These are phyloP conservation scores for Phytophthora litchii DNA, from an alignment of 352 stramenopile species.

Conservation along the genomic window DNA sequence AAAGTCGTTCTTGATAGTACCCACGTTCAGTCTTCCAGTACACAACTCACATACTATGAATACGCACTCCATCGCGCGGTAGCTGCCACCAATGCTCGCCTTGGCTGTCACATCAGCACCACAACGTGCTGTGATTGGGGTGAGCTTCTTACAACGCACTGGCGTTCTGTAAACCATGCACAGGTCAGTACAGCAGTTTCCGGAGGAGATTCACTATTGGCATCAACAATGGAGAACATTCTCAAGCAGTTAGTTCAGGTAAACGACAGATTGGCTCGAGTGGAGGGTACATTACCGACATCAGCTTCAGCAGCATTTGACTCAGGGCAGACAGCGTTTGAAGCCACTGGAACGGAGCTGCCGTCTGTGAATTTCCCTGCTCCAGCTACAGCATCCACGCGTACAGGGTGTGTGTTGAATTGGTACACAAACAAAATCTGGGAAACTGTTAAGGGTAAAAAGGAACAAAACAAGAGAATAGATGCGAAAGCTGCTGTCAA, in stretches of 20 bases:
- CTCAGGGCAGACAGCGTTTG: neutral
- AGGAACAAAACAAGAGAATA: constrained; percentile 1
- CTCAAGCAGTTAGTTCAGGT: constrained; percentile 1
- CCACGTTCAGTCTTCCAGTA: too few species aligned
- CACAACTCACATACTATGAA: too few species aligned
- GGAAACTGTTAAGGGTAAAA: constrained; percentile 9
- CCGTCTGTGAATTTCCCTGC: neutral
- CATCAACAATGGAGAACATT: constrained; percentile 15
- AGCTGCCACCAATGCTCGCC: constrained; percentile 1
- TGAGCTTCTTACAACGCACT: neutral
- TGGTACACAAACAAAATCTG: constrained; percentile 11
- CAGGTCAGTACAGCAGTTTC: constrained; percentile 3
- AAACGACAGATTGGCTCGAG: neutral
- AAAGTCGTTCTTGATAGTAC: neutral
- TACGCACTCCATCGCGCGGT: too few species aligned
- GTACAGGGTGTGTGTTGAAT: constrained; percentile 4
- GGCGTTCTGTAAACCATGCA: constrained; percentile 5
- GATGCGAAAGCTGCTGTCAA: constrained; percentile 2
- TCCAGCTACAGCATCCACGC: constrained; percentile 9
- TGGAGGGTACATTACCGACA: neutral
- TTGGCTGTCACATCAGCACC: constrained; percentile 4
- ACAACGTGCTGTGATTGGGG: constrained; percentile 10
- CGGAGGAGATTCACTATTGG: constrained; percentile 7
- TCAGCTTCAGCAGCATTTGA: neutral
- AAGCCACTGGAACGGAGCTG: neutral